These are phyloP conservation scores for Vicia villosa DNA, from an alignment of 306 rosid genomes.

Conservation along the genomic window DNA sequence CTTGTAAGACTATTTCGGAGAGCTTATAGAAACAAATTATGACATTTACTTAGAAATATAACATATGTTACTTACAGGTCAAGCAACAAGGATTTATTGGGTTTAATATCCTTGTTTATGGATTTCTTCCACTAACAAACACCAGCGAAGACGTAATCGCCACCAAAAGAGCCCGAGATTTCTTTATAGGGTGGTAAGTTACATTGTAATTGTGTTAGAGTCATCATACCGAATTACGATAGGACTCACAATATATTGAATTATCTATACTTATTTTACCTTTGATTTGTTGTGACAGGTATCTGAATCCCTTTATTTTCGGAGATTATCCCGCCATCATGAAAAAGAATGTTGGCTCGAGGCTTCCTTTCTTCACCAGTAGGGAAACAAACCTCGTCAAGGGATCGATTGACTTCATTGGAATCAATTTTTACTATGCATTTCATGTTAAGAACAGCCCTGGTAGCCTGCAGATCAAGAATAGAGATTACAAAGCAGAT, in stretches of 20 bases:
- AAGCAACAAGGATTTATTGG: constrained; percentile 65
- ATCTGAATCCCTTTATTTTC: constrained; percentile 53
- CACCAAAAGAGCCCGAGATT: constrained; percentile 52
- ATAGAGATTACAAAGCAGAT: constrained; percentile 31
- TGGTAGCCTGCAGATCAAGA: constrained; percentile 5
- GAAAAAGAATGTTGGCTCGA: constrained; percentile 55
- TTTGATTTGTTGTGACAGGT: constrained; percentile 38
- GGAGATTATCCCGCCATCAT: constrained; percentile 59
- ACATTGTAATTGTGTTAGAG: background rate
- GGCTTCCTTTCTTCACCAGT: constrained; percentile 52
- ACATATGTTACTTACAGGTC: constrained; percentile 38
- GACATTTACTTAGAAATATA: background rate
- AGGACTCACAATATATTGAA: too few relatives aligned
- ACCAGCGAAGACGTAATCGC: constrained; percentile 49
- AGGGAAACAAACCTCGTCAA: constrained; percentile 47
- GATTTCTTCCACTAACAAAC: constrained; percentile 47
- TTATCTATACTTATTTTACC: background rate
- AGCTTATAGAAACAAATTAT: background rate
- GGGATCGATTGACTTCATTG: constrained; percentile 61
- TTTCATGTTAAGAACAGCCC: constrained; percentile 36
- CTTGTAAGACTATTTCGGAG: too few relatives aligned
- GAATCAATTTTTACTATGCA: constrained; percentile 45
- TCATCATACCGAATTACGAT: too few relatives aligned
- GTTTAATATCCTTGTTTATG: constrained; percentile 39
- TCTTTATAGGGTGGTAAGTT: constrained; percentile 53